These are phyloP conservation scores for Rhytidiadelphus loreus DNA, from an alignment of 225 moss, liverwort and hornwort genomes.

Conservation along the genomic window DNA sequence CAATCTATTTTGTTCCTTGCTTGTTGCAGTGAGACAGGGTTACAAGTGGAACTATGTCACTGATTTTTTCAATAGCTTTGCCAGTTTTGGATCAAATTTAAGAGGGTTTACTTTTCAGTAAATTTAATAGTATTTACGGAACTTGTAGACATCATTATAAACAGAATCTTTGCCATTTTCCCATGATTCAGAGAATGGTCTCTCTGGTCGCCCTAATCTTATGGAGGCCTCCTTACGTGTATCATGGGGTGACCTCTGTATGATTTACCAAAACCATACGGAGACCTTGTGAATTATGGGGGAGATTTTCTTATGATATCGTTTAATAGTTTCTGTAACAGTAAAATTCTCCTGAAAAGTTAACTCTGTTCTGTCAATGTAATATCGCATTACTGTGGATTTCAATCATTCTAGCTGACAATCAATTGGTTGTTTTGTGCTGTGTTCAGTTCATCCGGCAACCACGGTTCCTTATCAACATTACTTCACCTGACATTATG, in stretches of 20 bases:
- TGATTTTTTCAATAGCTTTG: not conserved
- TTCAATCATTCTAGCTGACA: not conserved
- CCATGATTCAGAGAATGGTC: not conserved
- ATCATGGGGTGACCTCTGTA: not conserved
- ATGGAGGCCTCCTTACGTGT: not conserved
- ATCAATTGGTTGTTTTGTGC: not conserved
- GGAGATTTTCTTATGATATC: not conserved
- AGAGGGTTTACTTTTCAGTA: not conserved
- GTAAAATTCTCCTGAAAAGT: not conserved
- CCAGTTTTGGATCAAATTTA: not conserved
- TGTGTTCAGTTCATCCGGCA: not conserved
- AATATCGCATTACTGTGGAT: not conserved
- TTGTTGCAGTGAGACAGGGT: not conserved
- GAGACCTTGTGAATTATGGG: not conserved
- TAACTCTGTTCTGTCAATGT: not conserved
- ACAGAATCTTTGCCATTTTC: not conserved
- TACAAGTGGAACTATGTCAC: not conserved
- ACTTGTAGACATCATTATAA: not conserved
- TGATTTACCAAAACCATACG: not conserved
- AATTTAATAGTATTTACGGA: not conserved
- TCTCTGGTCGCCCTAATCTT: not conserved
- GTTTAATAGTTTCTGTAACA: not conserved
- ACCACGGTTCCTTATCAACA: not conserved
- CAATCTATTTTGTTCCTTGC: not conserved
- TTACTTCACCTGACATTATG: not conserved